These are phyloP conservation scores for Eucommia ulmoides DNA, from an alignment of 257 asterid genomes.

Conservation along the genomic window DNA sequence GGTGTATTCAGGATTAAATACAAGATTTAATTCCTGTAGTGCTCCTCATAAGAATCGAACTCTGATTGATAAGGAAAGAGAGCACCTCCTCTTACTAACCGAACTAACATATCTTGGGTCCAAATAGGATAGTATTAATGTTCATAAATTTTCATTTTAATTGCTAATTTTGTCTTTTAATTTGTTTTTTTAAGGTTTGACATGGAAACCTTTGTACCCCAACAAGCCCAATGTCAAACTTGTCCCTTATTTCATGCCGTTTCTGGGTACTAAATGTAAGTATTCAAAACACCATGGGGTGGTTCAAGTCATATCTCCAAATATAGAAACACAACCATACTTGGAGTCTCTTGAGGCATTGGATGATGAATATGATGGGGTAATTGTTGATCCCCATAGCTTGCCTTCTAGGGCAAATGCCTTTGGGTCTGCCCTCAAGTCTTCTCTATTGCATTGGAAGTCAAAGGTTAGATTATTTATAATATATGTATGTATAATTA, in stretches of 20 bases:
- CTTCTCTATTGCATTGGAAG: conserved; percentile 27
- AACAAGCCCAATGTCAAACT: not conserved
- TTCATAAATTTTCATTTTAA: too few relatives aligned
- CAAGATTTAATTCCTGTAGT: too few relatives aligned
- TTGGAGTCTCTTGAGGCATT: conserved; percentile 13
- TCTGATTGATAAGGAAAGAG: too few relatives aligned
- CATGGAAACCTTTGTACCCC: not conserved
- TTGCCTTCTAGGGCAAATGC: conserved; percentile 20
- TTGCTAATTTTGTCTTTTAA: too few relatives aligned
- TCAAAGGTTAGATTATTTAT: conserved; percentile 11
- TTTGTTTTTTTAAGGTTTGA: not conserved
- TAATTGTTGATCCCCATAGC: conserved; percentile 23
- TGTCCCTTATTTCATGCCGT: not conserved
- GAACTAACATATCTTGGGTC: too few relatives aligned
- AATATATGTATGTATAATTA: too few relatives aligned
- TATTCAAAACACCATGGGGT: not conserved
- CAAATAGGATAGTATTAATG: too few relatives aligned
- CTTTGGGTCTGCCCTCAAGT: conserved; percentile 18
- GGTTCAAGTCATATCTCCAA: conserved; percentile 8
- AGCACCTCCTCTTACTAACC: too few relatives aligned
- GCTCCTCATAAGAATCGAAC: too few relatives aligned
- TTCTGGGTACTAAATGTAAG: not conserved
- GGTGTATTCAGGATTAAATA: too few relatives aligned
- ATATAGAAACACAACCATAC: conserved; percentile 1
- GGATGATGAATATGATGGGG: conserved; percentile 29